Conservation (phyloP, 495 filamentous ascomycete species). For the Cercophora sp. region DNA sequence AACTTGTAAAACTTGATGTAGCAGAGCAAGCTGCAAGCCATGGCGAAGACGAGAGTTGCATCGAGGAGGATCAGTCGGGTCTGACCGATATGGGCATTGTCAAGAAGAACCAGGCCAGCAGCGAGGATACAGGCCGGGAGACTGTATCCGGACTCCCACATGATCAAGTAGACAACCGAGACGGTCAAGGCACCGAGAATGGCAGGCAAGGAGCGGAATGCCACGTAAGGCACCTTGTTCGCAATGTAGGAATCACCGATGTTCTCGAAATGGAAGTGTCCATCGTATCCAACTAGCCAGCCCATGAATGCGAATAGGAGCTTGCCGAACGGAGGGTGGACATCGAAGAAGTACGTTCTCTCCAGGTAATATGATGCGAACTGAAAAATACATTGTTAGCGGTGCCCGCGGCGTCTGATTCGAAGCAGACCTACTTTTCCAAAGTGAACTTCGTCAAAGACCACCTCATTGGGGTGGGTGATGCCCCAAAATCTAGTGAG, state of each 20-base stretch:
- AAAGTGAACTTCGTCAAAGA: constrained; percentile 99
- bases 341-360: constrained; percentile 99
- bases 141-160: constrained; percentile 99
- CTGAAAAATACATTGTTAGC: constrained; percentile 39
- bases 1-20: constrained; percentile 99
- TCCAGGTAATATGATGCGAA: constrained; percentile 97
- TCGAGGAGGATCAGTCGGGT: constrained; percentile 94
- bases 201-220: constrained; percentile 90
- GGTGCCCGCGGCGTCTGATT: background rate
- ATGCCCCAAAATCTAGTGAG: constrained; percentile 93
- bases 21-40: constrained; percentile 88
- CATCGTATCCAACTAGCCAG: constrained; percentile 94
- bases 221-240: constrained; percentile 95
- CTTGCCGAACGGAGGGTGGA: constrained; percentile 95
- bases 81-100: constrained; percentile 98
- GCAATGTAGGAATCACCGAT: constrained; percentile 97
- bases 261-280: constrained; percentile 96
- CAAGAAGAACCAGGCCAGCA: constrained; percentile 83
- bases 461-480: constrained; percentile 88
- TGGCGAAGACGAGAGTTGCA: constrained; percentile 87
- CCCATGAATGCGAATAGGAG: constrained; percentile 89
- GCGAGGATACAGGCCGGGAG: constrained; percentile 87
- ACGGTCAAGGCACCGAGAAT: constrained; percentile 88
- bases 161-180: constrained; percentile 90
- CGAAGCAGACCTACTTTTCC: constrained; percentile 70